phyloP scores from a whole-genome alignment of 208 protist species.

The Leishmania braziliensis region DNA sequence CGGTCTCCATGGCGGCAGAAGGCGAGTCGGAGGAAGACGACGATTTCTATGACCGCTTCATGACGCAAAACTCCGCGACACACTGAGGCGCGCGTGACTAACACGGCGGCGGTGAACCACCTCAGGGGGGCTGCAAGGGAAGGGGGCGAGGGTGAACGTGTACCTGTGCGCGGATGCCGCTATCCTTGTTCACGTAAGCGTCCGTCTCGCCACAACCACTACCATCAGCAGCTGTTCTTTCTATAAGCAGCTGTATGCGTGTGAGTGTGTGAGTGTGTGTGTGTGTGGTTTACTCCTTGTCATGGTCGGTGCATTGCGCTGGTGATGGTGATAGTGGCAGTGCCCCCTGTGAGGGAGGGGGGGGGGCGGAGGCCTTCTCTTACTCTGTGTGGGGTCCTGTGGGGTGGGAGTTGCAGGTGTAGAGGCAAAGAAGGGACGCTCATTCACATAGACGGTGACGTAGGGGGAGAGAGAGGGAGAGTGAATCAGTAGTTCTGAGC shows the following conservation, averaged over 20 bases:
- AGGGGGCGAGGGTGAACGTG: neutral
- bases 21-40: conserved; percentile 76
- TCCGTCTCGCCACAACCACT: neutral
- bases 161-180: neutral
- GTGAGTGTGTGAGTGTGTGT: neutral
- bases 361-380: neutral
- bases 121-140: neutral
- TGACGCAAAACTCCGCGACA: conserved; percentile 70
- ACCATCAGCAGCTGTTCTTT: neutral
- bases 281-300: neutral
- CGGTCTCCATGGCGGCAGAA: conserved; percentile 5
- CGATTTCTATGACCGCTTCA: conserved; percentile 93
- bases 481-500: too few species aligned
- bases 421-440: too few species aligned
- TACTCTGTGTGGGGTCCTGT: neutral
- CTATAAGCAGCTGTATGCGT: neutral
- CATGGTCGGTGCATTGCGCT: neutral
- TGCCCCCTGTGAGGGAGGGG: neutral
- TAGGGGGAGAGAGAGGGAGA: too few species aligned
- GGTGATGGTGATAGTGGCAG: neutral
- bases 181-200: neutral
- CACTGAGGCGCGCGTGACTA: conserved; percentile 18
- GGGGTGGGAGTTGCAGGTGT: too few species aligned
- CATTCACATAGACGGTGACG: too few species aligned
- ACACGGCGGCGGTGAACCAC: neutral